phyloP scores from a whole-genome alignment of 306 rosid species.

The Castanea mollissima region DNA sequence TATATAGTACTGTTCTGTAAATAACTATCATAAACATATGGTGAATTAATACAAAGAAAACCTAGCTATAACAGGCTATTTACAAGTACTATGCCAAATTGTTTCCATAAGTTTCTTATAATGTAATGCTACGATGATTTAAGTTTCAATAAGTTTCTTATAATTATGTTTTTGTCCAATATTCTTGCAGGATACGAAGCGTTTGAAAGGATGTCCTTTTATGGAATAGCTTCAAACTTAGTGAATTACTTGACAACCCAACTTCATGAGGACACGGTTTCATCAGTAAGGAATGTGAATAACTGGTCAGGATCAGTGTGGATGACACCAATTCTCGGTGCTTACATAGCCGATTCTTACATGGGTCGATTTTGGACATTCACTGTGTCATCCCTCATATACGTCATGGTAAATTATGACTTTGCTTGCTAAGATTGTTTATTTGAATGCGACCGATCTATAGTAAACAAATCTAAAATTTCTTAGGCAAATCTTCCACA shows the following conservation, averaged over 20 bases:
- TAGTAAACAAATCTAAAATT: not conserved
- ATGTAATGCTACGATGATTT: not conserved
- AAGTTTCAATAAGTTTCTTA: not conserved
- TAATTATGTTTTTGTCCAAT: not conserved
- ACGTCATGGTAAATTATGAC: conserved; percentile 60
- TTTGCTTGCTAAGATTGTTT: conserved; percentile 1
- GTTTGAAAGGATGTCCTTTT: conserved; percentile 98
- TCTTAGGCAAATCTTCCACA: not conserved
- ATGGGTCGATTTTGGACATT: conserved; percentile 98
- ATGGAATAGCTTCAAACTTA: conserved; percentile 87
- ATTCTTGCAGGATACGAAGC: conserved; percentile 80
- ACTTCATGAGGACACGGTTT: conserved; percentile 87
- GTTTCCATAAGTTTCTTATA: not conserved
- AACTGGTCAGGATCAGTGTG: conserved; percentile 97
- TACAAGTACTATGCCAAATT: not conserved
- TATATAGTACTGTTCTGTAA: no score
- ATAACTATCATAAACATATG: no score
- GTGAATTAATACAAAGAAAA: no score
- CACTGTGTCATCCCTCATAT: conserved; percentile 77
- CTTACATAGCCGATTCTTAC: conserved; percentile 87
- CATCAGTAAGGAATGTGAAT: conserved; percentile 94
- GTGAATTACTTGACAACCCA: conserved; percentile 83
- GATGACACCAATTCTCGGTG: conserved; percentile 95
- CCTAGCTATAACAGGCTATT: no score
- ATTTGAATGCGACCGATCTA: not conserved